These are phyloP conservation scores for Podila minutissima DNA, from an alignment of 192 early-diverging fungal genomes.

Conservation along the genomic window DNA sequence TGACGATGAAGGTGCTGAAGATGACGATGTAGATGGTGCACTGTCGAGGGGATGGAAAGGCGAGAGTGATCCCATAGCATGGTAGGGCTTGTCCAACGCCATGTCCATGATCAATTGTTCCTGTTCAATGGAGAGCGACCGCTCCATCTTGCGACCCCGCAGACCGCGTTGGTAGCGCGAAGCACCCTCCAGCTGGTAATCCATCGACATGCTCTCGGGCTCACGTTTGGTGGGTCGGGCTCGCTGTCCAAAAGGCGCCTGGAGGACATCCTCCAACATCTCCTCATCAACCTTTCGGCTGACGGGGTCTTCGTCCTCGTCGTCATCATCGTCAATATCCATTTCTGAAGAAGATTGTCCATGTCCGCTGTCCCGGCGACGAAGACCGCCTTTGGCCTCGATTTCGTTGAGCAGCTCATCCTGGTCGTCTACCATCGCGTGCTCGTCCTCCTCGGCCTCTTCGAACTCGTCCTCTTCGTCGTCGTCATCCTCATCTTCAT, in stretches of 20 bases:
- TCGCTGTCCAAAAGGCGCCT: background rate
- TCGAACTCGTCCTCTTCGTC: conserved; percentile 20
- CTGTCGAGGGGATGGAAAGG: conserved; percentile 9
- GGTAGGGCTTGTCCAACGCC: conserved; percentile 24
- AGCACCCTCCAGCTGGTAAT: conserved; percentile 20
- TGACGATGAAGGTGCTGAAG: conserved; percentile 16
- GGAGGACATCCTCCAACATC: background rate
- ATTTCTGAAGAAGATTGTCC: conserved; percentile 43
- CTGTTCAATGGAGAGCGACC: conserved; percentile 23
- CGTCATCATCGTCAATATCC: conserved; percentile 38
- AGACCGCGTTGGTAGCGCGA: conserved; percentile 12
- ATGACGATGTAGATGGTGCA: conserved; percentile 13
- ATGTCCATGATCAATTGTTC: conserved; percentile 40
- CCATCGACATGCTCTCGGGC: conserved; percentile 24
- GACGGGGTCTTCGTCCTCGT: conserved; percentile 2
- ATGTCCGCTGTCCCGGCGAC: conserved; percentile 46
- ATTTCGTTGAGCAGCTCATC: conserved; percentile 32
- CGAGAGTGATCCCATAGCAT: background rate
- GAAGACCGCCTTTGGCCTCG: conserved; percentile 47
- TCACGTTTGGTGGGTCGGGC: conserved; percentile 21
- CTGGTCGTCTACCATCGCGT: conserved; percentile 16
- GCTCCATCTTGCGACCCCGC: conserved; percentile 26
- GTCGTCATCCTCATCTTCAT: background rate
- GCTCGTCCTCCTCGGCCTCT: conserved; percentile 1
- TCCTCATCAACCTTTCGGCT: conserved; percentile 14